Evolutionary conservation across 345 rosid species (phyloP).

Genomic region (Acer saccharum): DNA sequence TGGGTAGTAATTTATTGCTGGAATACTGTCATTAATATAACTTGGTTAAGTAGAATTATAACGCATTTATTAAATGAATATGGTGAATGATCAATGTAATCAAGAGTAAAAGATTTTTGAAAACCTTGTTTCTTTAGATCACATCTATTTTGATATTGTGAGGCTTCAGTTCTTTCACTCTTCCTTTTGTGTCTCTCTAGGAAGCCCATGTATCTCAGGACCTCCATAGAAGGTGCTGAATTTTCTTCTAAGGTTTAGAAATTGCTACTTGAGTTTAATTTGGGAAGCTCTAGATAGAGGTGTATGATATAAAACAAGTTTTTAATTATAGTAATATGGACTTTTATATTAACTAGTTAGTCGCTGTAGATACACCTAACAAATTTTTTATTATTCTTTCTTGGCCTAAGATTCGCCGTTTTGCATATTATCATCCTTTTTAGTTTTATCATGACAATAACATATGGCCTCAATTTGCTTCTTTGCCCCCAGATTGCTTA

Average conservation of each 20-base stretch:
- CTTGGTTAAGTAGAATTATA: not conserved
- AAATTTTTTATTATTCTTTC: not conserved
- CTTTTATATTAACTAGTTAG: not conserved
- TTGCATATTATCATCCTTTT: constrained; percentile 7
- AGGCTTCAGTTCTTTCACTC: not conserved
- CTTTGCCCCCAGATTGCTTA: constrained; percentile 56
- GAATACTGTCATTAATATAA: not conserved
- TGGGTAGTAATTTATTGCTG: not conserved
- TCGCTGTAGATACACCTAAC: not conserved
- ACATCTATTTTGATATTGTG: not conserved
- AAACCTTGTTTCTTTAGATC: not conserved
- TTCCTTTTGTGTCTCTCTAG: not conserved
- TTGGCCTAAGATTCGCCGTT: not conserved
- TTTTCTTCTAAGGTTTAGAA: not conserved
- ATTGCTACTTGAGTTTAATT: not conserved
- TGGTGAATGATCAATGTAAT: not conserved
- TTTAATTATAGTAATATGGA: not conserved
- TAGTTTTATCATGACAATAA: not conserved
- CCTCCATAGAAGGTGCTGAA: not conserved
- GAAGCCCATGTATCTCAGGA: not conserved
- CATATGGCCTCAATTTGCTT: constrained; percentile 6
- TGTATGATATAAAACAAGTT: not conserved
- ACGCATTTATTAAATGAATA: not conserved
- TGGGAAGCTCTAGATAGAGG: not conserved
- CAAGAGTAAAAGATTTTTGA: not conserved